Conservation (phyloP, 108 stramenopile species). For the Discostella pseudostelligera region DNA sequence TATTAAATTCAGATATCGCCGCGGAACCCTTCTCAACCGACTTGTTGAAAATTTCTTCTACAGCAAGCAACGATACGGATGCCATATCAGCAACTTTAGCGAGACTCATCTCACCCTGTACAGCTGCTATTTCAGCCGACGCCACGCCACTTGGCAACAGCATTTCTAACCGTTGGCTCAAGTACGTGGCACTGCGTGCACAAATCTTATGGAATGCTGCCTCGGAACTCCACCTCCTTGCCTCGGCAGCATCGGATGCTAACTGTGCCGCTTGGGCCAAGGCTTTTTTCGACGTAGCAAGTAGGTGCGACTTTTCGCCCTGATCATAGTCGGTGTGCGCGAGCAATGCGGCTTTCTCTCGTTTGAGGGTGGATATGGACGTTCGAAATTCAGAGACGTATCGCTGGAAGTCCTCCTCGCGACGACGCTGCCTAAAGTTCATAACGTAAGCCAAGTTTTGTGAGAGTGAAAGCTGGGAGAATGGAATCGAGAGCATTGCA, state of each 20-base stretch:
- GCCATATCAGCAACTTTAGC: conserved; percentile 77
- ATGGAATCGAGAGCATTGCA: neutral
- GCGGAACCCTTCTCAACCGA: conserved; percentile 35
- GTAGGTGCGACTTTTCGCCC: conserved; percentile 67
- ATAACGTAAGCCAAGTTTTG: neutral
- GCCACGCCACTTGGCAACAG: conserved; percentile 61
- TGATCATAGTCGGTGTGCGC: conserved; percentile 71
- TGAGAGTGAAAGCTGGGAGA: neutral
- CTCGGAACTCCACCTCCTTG: conserved; percentile 71
- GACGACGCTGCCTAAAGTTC: conserved; percentile 67
- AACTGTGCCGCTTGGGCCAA: conserved; percentile 76
- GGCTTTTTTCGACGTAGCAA: conserved; percentile 79
- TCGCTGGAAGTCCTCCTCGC: conserved; percentile 85
- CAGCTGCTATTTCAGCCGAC: conserved; percentile 68
- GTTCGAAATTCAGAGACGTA: conserved; percentile 78
- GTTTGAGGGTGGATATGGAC: conserved; percentile 68
- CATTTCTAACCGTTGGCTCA: conserved; percentile 63
- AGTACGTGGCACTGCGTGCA: conserved; percentile 55
- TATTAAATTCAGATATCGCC: conserved; percentile 48
- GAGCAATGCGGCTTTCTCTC: conserved; percentile 76
- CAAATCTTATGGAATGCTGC: conserved; percentile 68
- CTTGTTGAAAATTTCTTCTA: conserved; percentile 63
- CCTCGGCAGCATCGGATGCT: conserved; percentile 72
- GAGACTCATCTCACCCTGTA: conserved; percentile 77
- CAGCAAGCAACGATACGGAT: conserved; percentile 56